A percentile compares a stretch with the other conserved stretches of the same genome.
Conservation (phyloP, 2,329 filamentous ascomycete species). For the Fusarium avenaceum region DNA sequence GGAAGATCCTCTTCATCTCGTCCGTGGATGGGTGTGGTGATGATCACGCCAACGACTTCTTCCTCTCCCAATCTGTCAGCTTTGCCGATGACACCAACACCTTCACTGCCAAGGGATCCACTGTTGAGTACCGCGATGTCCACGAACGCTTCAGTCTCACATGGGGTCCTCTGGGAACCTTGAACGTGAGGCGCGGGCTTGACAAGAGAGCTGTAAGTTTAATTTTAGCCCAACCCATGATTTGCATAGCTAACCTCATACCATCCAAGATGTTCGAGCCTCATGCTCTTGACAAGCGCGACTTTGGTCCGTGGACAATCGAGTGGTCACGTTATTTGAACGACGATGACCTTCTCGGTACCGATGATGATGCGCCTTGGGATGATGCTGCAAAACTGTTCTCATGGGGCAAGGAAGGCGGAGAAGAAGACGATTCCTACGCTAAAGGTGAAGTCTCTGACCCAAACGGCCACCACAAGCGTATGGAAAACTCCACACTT, state of each 20-base stretch:
- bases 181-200: constrained; percentile 17
- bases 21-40: constrained; percentile 19
- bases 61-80: constrained; percentile 3
- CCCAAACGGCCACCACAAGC: constrained; percentile 18
- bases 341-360: neutral
- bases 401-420: neutral
- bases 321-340: neutral
- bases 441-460: constrained; percentile 10
- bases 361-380: constrained; percentile 15
- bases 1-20: constrained; percentile 25
- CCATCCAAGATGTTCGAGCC: constrained; percentile 15
- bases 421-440: constrained; percentile 13
- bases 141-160: constrained; percentile 1
- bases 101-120: constrained; percentile 3
- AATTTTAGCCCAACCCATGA: no score
- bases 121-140: neutral
- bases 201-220: constrained; percentile 28
- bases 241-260: neutral
- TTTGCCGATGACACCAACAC: constrained; percentile 15
- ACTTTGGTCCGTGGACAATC: neutral
- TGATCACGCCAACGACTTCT: constrained; percentile 22
- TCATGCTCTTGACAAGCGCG: constrained; percentile 7
- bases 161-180: constrained; percentile 15
- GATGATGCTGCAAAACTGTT: constrained; percentile 11
- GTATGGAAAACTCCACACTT: neutral